These are phyloP conservation scores for Endoconidiophora laricicola DNA, from an alignment of 2,329 filamentous ascomycete genomes.

Conservation along the genomic window DNA sequence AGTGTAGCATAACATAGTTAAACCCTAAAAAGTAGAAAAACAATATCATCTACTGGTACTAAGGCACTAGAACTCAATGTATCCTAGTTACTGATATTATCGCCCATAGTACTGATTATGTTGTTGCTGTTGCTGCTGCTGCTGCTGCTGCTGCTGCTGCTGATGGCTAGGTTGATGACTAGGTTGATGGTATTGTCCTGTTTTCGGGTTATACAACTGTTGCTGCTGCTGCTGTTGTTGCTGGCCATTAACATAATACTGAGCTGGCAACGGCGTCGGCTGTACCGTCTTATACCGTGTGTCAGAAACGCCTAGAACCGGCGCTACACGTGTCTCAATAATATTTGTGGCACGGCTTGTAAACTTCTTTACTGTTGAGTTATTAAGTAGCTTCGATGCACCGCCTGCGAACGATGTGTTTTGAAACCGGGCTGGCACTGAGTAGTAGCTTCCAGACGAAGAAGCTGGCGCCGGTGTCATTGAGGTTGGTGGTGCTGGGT, in stretches of 20 bases:
- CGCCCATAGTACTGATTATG: no score
- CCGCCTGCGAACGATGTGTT: not conserved
- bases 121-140: not conserved
- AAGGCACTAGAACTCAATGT: no score
- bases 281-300: slow-evolving; percentile 8
- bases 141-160: not conserved
- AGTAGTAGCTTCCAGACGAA: not conserved
- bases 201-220: not conserved
- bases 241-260: not conserved
- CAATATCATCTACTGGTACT: no score
- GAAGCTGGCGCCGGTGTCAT: not conserved
- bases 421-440: not conserved
- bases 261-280: not conserved
- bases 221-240: not conserved
- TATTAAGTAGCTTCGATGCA: slow-evolving; percentile 13
- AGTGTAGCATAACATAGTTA: no score
- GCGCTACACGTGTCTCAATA: slow-evolving; percentile 15
- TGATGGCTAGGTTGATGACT: not conserved
- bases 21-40: no score
- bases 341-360: slow-evolving; percentile 15
- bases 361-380: slow-evolving; percentile 14
- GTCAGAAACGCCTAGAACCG: slow-evolving; percentile 12
- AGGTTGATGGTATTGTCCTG: slow-evolving; percentile 1
- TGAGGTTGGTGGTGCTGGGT: not conserved
- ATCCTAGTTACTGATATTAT: no score